Base-by-base conservation (phyloP, 192 early-diverging fungal species). In the Coemansia sp. region DNA sequence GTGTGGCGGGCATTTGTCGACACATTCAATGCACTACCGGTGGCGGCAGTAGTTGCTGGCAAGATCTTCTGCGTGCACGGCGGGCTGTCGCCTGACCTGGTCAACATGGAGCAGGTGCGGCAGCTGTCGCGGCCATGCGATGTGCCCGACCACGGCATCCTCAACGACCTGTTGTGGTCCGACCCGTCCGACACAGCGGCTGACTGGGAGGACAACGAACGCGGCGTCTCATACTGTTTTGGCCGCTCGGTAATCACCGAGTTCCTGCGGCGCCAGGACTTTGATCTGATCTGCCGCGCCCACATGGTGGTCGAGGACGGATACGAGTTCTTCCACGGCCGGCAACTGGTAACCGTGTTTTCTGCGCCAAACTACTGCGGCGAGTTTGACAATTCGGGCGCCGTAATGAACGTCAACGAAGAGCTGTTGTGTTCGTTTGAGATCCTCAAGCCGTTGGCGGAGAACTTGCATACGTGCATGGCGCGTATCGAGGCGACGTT, bases 271-370 rank as follows among this genome's bases (percentile, higher is more conserved):
- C 88, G 88, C 67, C 85, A 92, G 73, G 93, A 97, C 66, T 87
- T 98, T 66, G 95, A 98, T 65, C 81, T 98, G 48, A 90, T 97
- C 54, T 92, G 90, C 59, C 86, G 93, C 23, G 94, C 95, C 3
- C 95, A 98, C 77, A 92, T 93, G 90, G 94, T 98, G 11, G 94
- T 98, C 43, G 94, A 98, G 68, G 94, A 94, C 74, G 94, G 94
- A n/a, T 98, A 96, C 76, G 93, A 98, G 83, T 98, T 98, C 62
- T 98, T 95, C 80, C 86, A 89, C 55, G 89, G 93, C 49, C 86
- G 94, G 24, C 88, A 88, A 23, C 75, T 98, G 61, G 95, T 98
- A 2, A 98, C 95, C 4, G 85, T 97, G 8, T 97, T 97, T 62
- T 92, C 91, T 4, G 96, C 96, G 9, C 94, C 96, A 55, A 96